Conservation (phyloP, 352 stramenopile species). For the Pythium coloratum region DNA sequence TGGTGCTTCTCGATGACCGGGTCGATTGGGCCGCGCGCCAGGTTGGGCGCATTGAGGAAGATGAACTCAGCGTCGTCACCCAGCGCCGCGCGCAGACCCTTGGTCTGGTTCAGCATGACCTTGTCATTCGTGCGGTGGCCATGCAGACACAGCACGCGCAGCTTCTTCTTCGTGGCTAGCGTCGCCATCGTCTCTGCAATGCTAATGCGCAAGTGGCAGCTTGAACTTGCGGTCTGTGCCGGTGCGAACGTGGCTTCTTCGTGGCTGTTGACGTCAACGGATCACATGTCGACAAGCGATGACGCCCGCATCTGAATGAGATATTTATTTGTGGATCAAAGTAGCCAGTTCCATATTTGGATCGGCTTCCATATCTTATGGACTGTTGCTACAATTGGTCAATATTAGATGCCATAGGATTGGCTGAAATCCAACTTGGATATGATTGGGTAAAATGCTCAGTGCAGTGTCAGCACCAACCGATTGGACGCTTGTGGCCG, state of each 20-base stretch:
- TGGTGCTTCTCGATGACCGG: slow-evolving; percentile 55
- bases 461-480: slow-evolving; percentile 21
- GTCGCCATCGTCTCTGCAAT: neutral
- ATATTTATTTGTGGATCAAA: neutral
- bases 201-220: slow-evolving; percentile 1
- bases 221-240: slow-evolving; percentile 7
- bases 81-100: slow-evolving; percentile 54
- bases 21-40: slow-evolving; percentile 55
- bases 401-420: slow-evolving; percentile 4
- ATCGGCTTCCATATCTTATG: neutral
- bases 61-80: slow-evolving; percentile 65
- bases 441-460: slow-evolving; percentile 27
- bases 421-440: slow-evolving; percentile 9
- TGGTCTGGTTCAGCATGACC: slow-evolving; percentile 72
- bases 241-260: neutral
- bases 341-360: neutral
- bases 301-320: neutral
- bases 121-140: slow-evolving; percentile 70
- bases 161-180: slow-evolving; percentile 20
- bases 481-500: slow-evolving; percentile 13
- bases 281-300: neutral
- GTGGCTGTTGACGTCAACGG: slow-evolving; percentile 15
- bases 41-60: slow-evolving; percentile 58
- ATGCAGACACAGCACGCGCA: slow-evolving; percentile 75
- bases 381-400: neutral